phyloP scores from a whole-genome alignment of 2,329 filamentous ascomycete genomes.

The Aspergillus caelatus region DNA sequence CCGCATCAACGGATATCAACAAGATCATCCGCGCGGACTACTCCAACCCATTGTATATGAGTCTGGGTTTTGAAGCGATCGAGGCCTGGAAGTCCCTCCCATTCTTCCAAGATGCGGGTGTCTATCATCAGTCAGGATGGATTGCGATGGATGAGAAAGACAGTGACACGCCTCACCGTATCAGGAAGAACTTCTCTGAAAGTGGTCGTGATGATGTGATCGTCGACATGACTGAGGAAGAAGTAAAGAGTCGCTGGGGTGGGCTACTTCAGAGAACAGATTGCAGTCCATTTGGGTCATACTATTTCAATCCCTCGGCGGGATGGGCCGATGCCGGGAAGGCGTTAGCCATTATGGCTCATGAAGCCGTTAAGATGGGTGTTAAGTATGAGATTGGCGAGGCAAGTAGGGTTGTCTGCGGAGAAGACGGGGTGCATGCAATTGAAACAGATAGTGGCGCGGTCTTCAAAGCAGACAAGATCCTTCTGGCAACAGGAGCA shows the following conservation, averaged over 20 bases:
- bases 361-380: slow-evolving; percentile 48
- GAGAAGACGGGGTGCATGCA: slow-evolving; percentile 45
- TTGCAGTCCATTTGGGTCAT: slow-evolving; percentile 41
- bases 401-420: slow-evolving; percentile 48
- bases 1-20: slow-evolving; percentile 74
- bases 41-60: slow-evolving; percentile 64
- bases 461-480: slow-evolving; percentile 54
- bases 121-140: slow-evolving; percentile 65
- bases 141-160: slow-evolving; percentile 57
- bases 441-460: slow-evolving; percentile 53
- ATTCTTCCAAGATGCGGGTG: slow-evolving; percentile 53
- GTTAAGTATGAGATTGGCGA: slow-evolving; percentile 51
- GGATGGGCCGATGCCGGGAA: slow-evolving; percentile 57
- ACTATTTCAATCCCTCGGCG: slow-evolving; percentile 55
- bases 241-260: slow-evolving; percentile 44
- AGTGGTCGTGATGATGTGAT: slow-evolving; percentile 47
- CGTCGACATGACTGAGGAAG: slow-evolving; percentile 47
- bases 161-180: slow-evolving; percentile 53
- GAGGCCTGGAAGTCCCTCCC: slow-evolving; percentile 62
- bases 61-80: slow-evolving; percentile 67
- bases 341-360: slow-evolving; percentile 50
- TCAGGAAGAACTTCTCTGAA: slow-evolving; percentile 57
- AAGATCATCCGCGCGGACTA: slow-evolving; percentile 74
- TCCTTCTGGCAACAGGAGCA: slow-evolving; percentile 60
- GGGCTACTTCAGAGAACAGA: slow-evolving; percentile 43